Evolutionary conservation across 2,329 filamentous ascomycete genomes (phyloP).

Genomic region (Exophiala alcalophila): DNA sequence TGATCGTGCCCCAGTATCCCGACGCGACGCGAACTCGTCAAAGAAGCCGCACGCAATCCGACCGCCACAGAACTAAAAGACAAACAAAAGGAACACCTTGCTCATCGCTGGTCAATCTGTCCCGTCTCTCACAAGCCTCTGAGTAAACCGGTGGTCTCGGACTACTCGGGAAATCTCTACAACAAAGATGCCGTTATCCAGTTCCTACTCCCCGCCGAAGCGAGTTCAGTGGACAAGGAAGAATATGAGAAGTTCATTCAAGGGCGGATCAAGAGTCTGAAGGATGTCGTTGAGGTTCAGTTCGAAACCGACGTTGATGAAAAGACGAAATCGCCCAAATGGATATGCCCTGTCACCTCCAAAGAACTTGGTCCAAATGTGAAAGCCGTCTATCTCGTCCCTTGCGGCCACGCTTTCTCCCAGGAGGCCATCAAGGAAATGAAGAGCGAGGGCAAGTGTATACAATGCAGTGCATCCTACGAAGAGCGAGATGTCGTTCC

Average conservation of each 20-base stretch:
- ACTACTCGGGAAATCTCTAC: conserved; percentile 79
- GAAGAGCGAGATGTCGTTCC: conserved; percentile 71
- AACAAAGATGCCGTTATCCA: conserved; percentile 89
- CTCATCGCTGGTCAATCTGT: conserved; percentile 82
- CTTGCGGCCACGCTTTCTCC: conserved; percentile 92
- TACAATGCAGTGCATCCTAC: conserved; percentile 72
- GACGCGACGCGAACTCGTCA: conserved; percentile 91
- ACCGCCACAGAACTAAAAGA: conserved; percentile 87
- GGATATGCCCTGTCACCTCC: conserved; percentile 82
- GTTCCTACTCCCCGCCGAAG: conserved; percentile 58
- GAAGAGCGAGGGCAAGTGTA: conserved; percentile 56
- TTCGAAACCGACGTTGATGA: conserved; percentile 56
- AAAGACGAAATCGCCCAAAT: conserved; percentile 49
- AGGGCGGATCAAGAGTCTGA: conserved; percentile 69
- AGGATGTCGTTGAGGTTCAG: conserved; percentile 82
- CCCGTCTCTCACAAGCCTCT: conserved; percentile 79
- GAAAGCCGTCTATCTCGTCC: conserved; percentile 84
- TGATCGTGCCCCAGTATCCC: conserved; percentile 64
- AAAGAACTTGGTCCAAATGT: conserved; percentile 77
- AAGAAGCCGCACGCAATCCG: conserved; percentile 78
- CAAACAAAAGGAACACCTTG: conserved; percentile 76
- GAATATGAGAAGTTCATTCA: conserved; percentile 62
- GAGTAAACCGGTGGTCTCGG: conserved; percentile 73
- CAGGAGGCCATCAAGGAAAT: conserved; percentile 82
- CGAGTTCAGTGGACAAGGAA: conserved; percentile 52